phyloP scores from a whole-genome alignment of 2,329 filamentous ascomycete species.

The Colletotrichum costaricense region DNA sequence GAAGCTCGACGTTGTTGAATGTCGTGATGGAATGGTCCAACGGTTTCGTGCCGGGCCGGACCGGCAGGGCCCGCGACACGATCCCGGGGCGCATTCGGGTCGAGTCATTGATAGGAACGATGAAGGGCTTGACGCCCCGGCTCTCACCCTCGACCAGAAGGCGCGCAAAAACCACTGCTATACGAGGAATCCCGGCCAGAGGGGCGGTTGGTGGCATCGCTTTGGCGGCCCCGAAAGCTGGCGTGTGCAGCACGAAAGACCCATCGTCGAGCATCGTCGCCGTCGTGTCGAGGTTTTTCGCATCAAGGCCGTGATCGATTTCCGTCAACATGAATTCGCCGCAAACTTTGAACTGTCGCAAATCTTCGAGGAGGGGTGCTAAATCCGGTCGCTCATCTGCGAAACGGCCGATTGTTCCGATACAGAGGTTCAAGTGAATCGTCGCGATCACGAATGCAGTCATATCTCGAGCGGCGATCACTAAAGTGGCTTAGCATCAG shows the following conservation, averaged over 20 bases:
- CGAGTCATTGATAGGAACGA: background rate
- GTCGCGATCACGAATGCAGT: background rate
- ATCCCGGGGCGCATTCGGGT: constrained; percentile 42
- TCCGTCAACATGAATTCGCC: background rate
- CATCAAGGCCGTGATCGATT: background rate
- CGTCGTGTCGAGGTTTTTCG: background rate
- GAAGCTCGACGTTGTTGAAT: constrained; percentile 46
- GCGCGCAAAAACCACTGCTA: background rate
- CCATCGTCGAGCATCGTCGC: background rate
- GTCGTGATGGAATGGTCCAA: constrained; percentile 47
- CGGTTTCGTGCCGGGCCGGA: background rate
- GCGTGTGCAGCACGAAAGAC: background rate
- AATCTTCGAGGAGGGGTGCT: background rate
- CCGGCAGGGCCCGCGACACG: constrained; percentile 40
- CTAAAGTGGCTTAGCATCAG: background rate
- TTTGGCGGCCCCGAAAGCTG: background rate
- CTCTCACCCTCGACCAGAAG: background rate
- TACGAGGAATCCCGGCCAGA: background rate
- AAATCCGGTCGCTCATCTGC: background rate
- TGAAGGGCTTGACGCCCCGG: background rate
- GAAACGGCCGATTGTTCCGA: background rate
- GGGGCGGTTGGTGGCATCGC: background rate
- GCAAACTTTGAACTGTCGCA: background rate
- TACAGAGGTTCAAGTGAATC: background rate
- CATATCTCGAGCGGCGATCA: background rate